Conservation (phyloP, 371 early-diverging fungal genomes). For the Lichtheimia ramosa region DNA sequence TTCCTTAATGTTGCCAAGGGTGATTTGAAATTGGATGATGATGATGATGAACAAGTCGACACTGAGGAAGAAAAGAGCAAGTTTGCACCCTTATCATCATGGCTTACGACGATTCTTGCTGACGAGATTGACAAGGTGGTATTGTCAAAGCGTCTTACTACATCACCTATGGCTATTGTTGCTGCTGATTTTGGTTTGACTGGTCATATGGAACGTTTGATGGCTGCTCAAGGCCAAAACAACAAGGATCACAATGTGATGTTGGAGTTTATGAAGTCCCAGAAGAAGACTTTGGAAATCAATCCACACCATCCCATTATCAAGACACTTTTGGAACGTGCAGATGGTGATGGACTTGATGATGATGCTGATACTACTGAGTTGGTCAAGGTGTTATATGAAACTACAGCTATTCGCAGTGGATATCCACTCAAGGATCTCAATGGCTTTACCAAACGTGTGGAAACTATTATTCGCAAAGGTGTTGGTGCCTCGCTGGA, state of each 20-base stretch:
- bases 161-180: slow-evolving; percentile 76
- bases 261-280: slow-evolving; percentile 57
- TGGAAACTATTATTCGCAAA: slow-evolving; percentile 71
- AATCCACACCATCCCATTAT: slow-evolving; percentile 81
- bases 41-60: slow-evolving; percentile 60
- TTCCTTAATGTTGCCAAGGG: slow-evolving; percentile 86
- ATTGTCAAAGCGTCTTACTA: slow-evolving; percentile 73
- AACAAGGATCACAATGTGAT: slow-evolving; percentile 57
- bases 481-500: slow-evolving; percentile 59
- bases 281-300: slow-evolving; percentile 84
- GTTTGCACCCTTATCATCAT: slow-evolving; percentile 67
- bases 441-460: slow-evolving; percentile 62
- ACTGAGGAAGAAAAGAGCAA: slow-evolving; percentile 50
- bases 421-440: slow-evolving; percentile 71
- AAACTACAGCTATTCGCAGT: slow-evolving; percentile 75
- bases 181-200: slow-evolving; percentile 74
- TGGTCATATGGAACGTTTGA: slow-evolving; percentile 85
- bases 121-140: slow-evolving; percentile 77
- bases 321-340: slow-evolving; percentile 52
- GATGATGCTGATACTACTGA: slow-evolving; percentile 54
- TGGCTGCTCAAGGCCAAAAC: slow-evolving; percentile 64
- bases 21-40: slow-evolving; percentile 79
- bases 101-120: slow-evolving; percentile 62
- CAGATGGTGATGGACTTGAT: slow-evolving; percentile 32
- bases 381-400: slow-evolving; percentile 69